Evolutionary conservation across 2,329 filamentous ascomycete genomes (phyloP).

Genomic region (Diplodia seriata): DNA sequence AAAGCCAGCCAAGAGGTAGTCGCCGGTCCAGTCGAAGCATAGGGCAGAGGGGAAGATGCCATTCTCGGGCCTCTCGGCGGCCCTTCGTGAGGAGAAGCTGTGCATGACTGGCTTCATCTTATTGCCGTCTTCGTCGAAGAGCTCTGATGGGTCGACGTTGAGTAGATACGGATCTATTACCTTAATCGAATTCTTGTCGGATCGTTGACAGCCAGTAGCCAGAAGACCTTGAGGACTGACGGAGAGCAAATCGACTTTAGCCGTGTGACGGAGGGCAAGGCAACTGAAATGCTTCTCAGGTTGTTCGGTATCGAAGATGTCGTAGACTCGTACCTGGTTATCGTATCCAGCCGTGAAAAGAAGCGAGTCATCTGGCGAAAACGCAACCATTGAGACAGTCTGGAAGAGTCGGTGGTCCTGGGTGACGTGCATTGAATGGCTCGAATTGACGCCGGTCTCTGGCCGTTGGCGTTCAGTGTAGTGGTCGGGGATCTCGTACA

Average conservation of each 20-base stretch:
- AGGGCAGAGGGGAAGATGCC: conserved; percentile 44
- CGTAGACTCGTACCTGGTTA: conserved; percentile 53
- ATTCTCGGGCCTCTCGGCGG: conserved; percentile 39
- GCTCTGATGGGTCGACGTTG: conserved; percentile 23
- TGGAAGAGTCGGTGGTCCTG: conserved; percentile 62
- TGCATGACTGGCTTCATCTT: conserved; percentile 34
- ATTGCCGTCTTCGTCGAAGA: conserved; percentile 18
- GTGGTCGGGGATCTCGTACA: conserved; percentile 64
- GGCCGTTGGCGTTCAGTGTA: conserved; percentile 52
- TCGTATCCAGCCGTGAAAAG: conserved; percentile 65
- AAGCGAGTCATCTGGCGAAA: conserved; percentile 53
- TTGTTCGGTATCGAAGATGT: conserved; percentile 41
- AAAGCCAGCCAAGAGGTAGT: conserved; percentile 63
- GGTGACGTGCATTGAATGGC: conserved; percentile 54
- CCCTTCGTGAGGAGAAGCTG: conserved; percentile 45
- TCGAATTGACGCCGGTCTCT: conserved; percentile 51
- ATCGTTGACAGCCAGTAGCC: conserved; percentile 56
- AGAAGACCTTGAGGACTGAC: conserved; percentile 50
- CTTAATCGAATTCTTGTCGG: conserved; percentile 45
- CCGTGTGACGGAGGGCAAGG: conserved; percentile 47
- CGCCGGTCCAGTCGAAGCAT: conserved; percentile 43
- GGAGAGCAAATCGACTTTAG: conserved; percentile 60
- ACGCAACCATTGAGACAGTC: conserved; percentile 63
- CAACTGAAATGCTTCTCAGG: conserved; percentile 11
- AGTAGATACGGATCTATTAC: conserved; percentile 36